Base-by-base conservation (phyloP, 2,329 filamentous ascomycete genomes). In the Aspergillus sp. region DNA sequence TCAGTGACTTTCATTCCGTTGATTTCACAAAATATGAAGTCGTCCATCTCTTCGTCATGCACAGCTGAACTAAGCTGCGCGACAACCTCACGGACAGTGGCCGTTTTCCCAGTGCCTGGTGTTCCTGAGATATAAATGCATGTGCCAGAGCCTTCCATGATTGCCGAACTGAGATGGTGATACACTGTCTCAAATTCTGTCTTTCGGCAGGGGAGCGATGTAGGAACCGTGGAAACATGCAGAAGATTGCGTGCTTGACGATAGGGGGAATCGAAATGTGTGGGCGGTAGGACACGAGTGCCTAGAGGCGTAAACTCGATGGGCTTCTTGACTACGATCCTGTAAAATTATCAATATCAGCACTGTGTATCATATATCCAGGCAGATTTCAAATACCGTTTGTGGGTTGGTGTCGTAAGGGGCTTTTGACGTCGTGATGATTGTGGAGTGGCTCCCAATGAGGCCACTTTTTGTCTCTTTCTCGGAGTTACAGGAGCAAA, bases 1-100 rank as follows among this genome's bases (percentile, higher is more conserved):
- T 98, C 93, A 0, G 93, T 95, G 56, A 98, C 90, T 72, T 98
- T 98, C 93, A 98, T 97, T 54, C 93, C 94, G 67, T 98, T 98
- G 70, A 98, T 97, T 67, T 98, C 93, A 49, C 98, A 90, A 56
- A 98, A 98, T 46, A 96, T 95, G 66, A 98, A 98, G 63, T 97
- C 91, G 59, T 98, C 93, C 34, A 98, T 77, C 66, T 97, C 91
- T 59, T 98, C 93, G 6, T 85, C 83, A 38, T 82, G 77, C 1
- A 97, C 93, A 1, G 89, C 83, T n/a, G 85, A 82, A 55, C 97
- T 91, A 7, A 98, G 77, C 48, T 90, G 86, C 5, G 86, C 82
- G 11, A 98, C 86, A 1, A 97, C 93, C 67, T 98, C 93, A 38
- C 93, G 86, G 7, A 98, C 93, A 0, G 94, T 98, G 9, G 93